Base-by-base conservation (phyloP, 73 alveolate genomes). In the Blepharisma japonicum region DNA sequence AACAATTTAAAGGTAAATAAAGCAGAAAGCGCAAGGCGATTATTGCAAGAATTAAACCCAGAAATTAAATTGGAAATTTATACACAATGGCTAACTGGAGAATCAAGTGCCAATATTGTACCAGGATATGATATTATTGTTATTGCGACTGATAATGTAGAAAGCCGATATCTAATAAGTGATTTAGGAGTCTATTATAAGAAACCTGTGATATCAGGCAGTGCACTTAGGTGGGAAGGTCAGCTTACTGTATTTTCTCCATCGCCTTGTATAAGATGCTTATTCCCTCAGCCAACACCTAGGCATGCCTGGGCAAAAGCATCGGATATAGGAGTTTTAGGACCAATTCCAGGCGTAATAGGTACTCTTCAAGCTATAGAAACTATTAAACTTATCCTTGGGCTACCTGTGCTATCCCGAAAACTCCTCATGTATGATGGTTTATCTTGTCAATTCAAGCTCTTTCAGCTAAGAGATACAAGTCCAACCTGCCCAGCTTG, bases 251-350 rank as follows among this genome's bases (percentile, higher is more conserved):
- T 94, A 55, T 91, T 84, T 88, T 86, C 82, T 50, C 80, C 81
- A 45, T 89, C 88, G 49, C 97, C 98, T 55, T 94, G 98, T 82
- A 88, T 88, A 82, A 82, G 98, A 83, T 94, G 98, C 71, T 55
- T 94, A 71, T 83, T 80, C 68, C 98, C 98, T 6, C 76, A 56
- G 54, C 94, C 98, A 6, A 92, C 98, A 61, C 89, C 96, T 4
- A 87, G 91, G 42, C 74, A 82, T 55, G 87, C 90, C 55, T 91
- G 89, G 38, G 78, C 89, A 27, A 91, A 86, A 56, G 88, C 95
- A 66, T 78, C 95, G 1, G 92, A 91, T 56, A 96, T 91, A 42
- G 98, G 98, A 14, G 97, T 94, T 8, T 80, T 94, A 42, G 98
- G 98, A 46, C 81, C 90, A 55, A 77, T 86, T 6, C 97, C 97